Conservation (phyloP, 2,329 filamentous ascomycete genomes). For the Pestalotiopsis sp. region DNA sequence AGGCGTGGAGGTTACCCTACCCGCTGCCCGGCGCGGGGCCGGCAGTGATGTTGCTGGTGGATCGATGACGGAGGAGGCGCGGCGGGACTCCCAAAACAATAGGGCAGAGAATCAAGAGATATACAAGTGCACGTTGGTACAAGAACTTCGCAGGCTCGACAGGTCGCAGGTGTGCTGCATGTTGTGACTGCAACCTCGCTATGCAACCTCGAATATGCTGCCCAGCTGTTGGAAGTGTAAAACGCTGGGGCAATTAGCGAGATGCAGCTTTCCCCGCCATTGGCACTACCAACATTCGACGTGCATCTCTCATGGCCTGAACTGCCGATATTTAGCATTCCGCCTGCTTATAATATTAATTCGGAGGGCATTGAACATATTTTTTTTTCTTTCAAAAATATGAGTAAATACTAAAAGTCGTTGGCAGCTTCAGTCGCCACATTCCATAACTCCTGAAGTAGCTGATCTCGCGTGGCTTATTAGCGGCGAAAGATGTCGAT, state of each 20-base stretch:
- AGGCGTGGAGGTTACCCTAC: no score
- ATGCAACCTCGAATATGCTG: not conserved
- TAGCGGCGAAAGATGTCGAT: constrained; percentile 13
- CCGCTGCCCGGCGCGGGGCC: no score
- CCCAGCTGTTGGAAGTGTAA: not conserved
- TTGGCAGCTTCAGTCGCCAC: not conserved
- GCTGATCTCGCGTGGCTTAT: not conserved
- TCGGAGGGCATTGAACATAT: not conserved
- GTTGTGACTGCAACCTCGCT: no score
- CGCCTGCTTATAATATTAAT: not conserved
- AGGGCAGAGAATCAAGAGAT: no score
- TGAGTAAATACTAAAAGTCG: not conserved
- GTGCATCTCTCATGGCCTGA: not conserved
- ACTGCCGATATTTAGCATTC: not conserved
- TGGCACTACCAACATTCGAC: not conserved
- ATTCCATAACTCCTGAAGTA: not conserved
- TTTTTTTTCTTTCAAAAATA: no score
- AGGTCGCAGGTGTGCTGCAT: no score
- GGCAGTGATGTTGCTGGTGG: no score
- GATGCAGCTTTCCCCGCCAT: not conserved
- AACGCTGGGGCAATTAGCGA: not conserved
- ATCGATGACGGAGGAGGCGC: no score
- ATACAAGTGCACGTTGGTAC: no score
- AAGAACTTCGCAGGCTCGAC: no score
- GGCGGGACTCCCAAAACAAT: no score